phyloP scores from a whole-genome alignment of 2,329 filamentous ascomycete species.

The Colletotrichum sp. region DNA sequence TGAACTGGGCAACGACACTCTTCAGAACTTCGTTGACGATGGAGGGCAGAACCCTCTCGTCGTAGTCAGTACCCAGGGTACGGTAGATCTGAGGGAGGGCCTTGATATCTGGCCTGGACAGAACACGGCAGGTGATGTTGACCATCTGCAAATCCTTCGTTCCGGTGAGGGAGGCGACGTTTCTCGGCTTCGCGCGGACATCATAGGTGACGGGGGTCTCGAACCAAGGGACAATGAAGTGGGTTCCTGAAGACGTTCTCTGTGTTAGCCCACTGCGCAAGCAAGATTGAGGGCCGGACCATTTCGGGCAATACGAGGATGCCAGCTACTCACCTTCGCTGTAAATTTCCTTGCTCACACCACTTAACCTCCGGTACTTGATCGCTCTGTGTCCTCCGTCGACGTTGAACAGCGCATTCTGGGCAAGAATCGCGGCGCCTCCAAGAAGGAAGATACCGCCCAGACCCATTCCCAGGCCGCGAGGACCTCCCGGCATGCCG shows the following conservation, averaged over 20 bases:
- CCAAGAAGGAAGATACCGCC: constrained; percentile 48
- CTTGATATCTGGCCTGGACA: constrained; percentile 86
- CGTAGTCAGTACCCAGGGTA: constrained; percentile 93
- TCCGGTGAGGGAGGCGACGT: constrained; percentile 94
- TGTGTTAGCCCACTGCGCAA: background rate
- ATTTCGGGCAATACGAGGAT: background rate
- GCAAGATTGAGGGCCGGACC: background rate
- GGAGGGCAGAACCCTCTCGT: constrained; percentile 93
- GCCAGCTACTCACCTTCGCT: constrained; percentile 71
- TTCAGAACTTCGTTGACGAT: constrained; percentile 99
- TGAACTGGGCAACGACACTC: constrained; percentile 98
- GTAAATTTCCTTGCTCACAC: constrained; percentile 97
- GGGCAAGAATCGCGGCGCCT: constrained; percentile 56
- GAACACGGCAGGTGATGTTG: constrained; percentile 99
- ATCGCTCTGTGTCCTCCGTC: constrained; percentile 99
- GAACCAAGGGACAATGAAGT: constrained; percentile 94
- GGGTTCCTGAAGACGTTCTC: constrained; percentile 68
- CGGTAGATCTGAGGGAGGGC: constrained; percentile 96
- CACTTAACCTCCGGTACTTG: constrained; percentile 92
- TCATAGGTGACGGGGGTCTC: constrained; percentile 97
- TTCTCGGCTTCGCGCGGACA: constrained; percentile 95
- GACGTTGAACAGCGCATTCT: constrained; percentile 77
- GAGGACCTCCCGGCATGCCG: constrained; percentile 41
- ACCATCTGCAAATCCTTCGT: constrained; percentile 99
- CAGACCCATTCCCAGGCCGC: constrained; percentile 44